These are phyloP conservation scores for Ogataea pignaliae DNA, from an alignment of 805 yeast genomes.

Conservation along the genomic window DNA sequence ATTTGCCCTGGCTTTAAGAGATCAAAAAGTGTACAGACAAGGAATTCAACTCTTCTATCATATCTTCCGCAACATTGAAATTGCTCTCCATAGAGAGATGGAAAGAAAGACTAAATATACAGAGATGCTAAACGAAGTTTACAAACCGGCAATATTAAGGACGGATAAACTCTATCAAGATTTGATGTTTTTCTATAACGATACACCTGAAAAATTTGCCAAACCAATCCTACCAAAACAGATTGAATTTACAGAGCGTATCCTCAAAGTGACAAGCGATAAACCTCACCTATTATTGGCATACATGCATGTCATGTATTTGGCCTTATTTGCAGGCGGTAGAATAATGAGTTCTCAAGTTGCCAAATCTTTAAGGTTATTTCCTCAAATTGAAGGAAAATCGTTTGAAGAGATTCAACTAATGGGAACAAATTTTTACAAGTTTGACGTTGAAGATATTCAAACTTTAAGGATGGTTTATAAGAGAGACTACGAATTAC, in stretches of 20 bases:
- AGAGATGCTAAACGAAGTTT: constrained; percentile 51
- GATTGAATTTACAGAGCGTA: constrained; percentile 58
- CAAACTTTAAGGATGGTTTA: constrained; percentile 58
- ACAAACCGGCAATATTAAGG: constrained; percentile 70
- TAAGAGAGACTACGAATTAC: constrained; percentile 73
- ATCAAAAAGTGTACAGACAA: constrained; percentile 73
- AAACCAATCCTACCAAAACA: constrained; percentile 58
- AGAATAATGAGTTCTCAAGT: constrained; percentile 64
- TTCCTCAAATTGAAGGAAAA: constrained; percentile 69
- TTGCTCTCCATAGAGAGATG: constrained; percentile 42
- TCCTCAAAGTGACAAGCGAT: constrained; percentile 45
- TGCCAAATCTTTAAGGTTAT: constrained; percentile 61
- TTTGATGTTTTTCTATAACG: constrained; percentile 61
- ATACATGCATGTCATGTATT: constrained; percentile 78
- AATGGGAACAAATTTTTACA: constrained; percentile 66
- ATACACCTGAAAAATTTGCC: constrained; percentile 49
- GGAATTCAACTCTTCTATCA: constrained; percentile 73
- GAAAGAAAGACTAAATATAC: constrained; percentile 34
- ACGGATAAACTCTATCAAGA: constrained; percentile 53
- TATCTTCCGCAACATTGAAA: constrained; percentile 62
- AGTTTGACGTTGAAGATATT: constrained; percentile 62
- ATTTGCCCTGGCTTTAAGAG: constrained; percentile 71
- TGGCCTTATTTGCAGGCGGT: constrained; percentile 87
- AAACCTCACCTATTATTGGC: constrained; percentile 74
- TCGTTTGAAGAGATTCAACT: constrained; percentile 57